Conservation (phyloP, 441 rosid genomes). For the Melastoma candidum region DNA sequence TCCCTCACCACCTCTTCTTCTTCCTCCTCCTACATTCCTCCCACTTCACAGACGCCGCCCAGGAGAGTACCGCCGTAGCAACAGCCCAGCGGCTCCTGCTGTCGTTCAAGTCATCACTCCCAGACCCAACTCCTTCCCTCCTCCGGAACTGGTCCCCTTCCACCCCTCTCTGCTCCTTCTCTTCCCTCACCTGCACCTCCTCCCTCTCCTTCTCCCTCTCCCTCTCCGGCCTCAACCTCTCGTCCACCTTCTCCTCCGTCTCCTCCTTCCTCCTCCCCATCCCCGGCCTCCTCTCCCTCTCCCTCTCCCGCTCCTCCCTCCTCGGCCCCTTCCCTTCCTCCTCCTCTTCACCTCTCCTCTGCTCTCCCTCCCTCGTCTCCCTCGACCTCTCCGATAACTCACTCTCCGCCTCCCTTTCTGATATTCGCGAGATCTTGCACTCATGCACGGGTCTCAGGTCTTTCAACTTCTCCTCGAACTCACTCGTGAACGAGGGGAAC, state of each 20-base stretch:
- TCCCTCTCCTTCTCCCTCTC: no score
- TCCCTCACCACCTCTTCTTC: constrained; percentile 20
- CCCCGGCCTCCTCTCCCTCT: constrained; percentile 35
- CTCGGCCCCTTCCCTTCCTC: constrained; percentile 39
- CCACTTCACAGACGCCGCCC: constrained; percentile 12
- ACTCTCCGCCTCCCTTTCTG: constrained; percentile 46
- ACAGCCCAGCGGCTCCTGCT: constrained; percentile 45
- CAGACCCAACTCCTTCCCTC: constrained; percentile 30
- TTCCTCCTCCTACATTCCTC: constrained; percentile 15
- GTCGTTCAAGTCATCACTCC: constrained; percentile 45
- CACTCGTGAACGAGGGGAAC: constrained; percentile 31
- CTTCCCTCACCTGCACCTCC: no score
- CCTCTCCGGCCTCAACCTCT: constrained; percentile 42
- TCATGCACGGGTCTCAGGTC: constrained; percentile 43
- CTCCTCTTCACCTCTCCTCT: constrained; percentile 42
- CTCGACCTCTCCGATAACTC: constrained; percentile 55
- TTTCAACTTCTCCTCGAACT: constrained; percentile 57
- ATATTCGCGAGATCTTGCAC: constrained; percentile 25
- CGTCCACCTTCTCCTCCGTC: constrained; percentile 46
- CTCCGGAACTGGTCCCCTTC: constrained; percentile 59
- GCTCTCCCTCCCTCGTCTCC: constrained; percentile 43
- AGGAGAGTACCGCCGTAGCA: constrained; percentile 22
- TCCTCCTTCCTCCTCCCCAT: constrained; percentile 40
- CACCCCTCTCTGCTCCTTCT: constrained; percentile 43
- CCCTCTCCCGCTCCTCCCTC: constrained; percentile 49